Conservation (phyloP, 2,329 filamentous ascomycete species). For the Hypoxylon sp. region DNA sequence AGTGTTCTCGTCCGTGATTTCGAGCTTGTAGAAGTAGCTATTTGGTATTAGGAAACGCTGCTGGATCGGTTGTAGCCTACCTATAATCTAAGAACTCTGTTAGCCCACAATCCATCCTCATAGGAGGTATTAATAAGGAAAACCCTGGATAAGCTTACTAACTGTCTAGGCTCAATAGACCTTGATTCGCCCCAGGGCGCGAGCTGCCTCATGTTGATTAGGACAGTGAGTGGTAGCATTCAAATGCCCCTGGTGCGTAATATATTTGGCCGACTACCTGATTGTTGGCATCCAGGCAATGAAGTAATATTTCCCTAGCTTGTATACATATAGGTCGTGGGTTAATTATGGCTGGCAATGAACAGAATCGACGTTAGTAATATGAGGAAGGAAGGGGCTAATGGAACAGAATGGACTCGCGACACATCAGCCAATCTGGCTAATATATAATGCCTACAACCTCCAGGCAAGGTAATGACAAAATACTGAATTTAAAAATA, state of each 20-base stretch:
- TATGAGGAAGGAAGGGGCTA: background rate
- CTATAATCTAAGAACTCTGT: background rate
- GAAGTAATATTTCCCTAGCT: background rate
- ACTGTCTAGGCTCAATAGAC: background rate
- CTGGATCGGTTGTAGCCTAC: background rate
- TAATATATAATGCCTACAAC: background rate
- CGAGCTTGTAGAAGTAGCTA: background rate
- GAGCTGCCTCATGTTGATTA: background rate
- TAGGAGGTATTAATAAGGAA: background rate
- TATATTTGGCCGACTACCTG: background rate
- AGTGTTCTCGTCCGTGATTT: background rate
- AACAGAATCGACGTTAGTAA: background rate
- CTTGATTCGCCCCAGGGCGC: background rate
- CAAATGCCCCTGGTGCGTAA: background rate
- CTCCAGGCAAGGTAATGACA: background rate
- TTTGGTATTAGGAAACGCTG: background rate
- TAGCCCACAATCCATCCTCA: background rate
- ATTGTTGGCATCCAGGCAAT: background rate
- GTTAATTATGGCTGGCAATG: background rate
- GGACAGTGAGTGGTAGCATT: background rate
- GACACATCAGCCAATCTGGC: background rate
- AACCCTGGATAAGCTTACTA: background rate
- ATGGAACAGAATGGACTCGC: background rate
- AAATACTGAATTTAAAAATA: background rate
- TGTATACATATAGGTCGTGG: too few relatives aligned